Evolutionary conservation across 83 land plant genomes (phyloP).

Genomic region (Larix sibirica): DNA sequence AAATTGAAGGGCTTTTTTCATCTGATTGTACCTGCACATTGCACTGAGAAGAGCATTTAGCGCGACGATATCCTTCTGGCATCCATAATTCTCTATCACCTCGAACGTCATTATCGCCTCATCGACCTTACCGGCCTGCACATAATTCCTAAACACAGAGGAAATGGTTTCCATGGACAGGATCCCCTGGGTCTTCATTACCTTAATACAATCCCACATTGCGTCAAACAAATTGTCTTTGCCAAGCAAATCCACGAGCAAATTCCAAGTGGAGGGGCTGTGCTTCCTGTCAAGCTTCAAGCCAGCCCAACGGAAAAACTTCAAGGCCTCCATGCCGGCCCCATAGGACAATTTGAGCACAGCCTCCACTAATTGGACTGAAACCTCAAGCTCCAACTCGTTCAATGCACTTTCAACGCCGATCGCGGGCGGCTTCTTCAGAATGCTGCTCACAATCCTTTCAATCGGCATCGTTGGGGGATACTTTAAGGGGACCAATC

Average conservation of each 20-base stretch:
- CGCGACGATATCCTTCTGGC: slow-evolving; percentile 13
- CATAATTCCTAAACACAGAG: slow-evolving; percentile 24
- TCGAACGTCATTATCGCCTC: slow-evolving; percentile 21
- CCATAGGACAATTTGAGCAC: slow-evolving; percentile 27
- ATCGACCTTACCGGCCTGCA: not conserved
- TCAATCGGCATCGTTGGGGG: not conserved
- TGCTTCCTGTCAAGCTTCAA: not conserved
- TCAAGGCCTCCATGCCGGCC: slow-evolving; percentile 12
- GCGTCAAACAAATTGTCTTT: slow-evolving; percentile 20
- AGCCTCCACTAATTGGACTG: slow-evolving; percentile 18
- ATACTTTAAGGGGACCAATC: not conserved
- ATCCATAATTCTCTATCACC: slow-evolving; percentile 20
- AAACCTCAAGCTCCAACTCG: not conserved
- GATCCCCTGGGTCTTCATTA: slow-evolving; percentile 15
- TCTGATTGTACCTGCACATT: slow-evolving; percentile 21
- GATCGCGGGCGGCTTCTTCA: slow-evolving; percentile 15
- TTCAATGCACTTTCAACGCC: slow-evolving; percentile 1
- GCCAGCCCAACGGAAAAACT: slow-evolving; percentile 29
- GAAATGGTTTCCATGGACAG: slow-evolving; percentile 30
- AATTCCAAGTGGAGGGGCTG: slow-evolving; percentile 30
- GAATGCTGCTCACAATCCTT: not conserved
- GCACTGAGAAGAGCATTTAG: slow-evolving; percentile 28
- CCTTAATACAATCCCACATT: slow-evolving; percentile 24
- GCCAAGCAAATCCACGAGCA: slow-evolving; percentile 30
- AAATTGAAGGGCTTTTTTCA: slow-evolving; percentile 14